Percentiles rank a stretch among this genome's conserved stretches.
Conservation (phyloP, 768 basidiomycete genomes). For the Coprinopsis marcescibilis region DNA sequence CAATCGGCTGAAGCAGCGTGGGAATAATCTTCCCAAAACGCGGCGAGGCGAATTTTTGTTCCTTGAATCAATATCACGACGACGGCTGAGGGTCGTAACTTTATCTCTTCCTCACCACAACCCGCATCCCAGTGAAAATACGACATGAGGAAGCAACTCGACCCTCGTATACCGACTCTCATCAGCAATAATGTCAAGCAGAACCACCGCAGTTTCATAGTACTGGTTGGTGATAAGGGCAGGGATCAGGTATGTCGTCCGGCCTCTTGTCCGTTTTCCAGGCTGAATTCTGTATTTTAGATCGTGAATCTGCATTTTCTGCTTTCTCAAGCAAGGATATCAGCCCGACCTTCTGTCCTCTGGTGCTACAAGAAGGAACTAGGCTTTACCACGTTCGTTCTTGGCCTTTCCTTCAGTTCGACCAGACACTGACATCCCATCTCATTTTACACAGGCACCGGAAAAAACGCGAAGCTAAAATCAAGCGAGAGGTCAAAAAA, state of each 20-base stretch:
- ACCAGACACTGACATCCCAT: not conserved
- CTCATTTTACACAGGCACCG: conserved; percentile 47
- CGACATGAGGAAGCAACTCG: conserved; percentile 88
- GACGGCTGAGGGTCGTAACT: too few species aligned
- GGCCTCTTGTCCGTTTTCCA: not conserved
- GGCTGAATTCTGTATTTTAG: conserved; percentile 27
- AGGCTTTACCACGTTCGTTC: conserved; percentile 81
- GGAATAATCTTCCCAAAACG: too few species aligned
- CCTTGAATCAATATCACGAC: too few species aligned
- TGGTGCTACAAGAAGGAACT: conserved; percentile 99
- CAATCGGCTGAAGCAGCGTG: too few species aligned
- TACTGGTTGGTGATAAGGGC: conserved; percentile 91
- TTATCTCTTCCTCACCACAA: too few species aligned
- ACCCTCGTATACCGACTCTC: conserved; percentile 87
- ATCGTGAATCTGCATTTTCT: conserved; percentile 95
- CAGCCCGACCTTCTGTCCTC: conserved; percentile 83
- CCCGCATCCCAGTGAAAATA: too few species aligned
- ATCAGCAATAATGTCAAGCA: conserved; percentile 92
- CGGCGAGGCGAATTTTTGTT: too few species aligned
- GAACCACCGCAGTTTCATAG: conserved; percentile 92
- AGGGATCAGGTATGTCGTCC: conserved; percentile 71
- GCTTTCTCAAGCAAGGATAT: conserved; percentile 85
- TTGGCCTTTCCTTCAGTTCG: not conserved
- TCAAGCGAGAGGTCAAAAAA: conserved; percentile 92
- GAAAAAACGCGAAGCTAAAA: conserved; percentile 95